These are phyloP conservation scores for Rhizophora mangle DNA, from an alignment of 345 rosid genomes.

Conservation along the genomic window DNA sequence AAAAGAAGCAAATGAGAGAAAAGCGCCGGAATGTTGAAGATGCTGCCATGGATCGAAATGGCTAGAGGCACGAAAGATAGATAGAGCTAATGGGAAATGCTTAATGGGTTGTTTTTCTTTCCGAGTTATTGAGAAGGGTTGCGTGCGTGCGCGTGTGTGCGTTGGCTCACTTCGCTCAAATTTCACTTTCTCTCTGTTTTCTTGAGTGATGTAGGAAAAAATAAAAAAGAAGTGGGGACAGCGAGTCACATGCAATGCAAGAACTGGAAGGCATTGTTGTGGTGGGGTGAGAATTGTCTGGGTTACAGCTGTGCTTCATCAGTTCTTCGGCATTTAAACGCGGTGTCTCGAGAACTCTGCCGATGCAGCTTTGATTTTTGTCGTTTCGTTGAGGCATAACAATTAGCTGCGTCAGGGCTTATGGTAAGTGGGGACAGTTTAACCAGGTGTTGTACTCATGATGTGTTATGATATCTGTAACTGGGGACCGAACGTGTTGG, in stretches of 20 bases:
- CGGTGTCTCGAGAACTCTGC: conserved; percentile 23
- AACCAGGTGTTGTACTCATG: too few species aligned
- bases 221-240: not conserved
- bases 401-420: not conserved
- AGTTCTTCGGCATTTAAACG: conserved; percentile 35
- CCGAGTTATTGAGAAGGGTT: not conserved
- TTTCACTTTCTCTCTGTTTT: not conserved
- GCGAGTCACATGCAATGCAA: conserved; percentile 31
- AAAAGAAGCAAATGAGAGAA: not conserved
- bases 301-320: conserved; percentile 52
- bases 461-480: too few species aligned
- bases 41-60: not conserved
- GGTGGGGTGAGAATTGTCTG: conserved; percentile 24
- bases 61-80: not conserved
- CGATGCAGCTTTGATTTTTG: not conserved
- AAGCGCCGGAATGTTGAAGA: not conserved
- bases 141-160: not conserved
- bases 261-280: not conserved
- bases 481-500: not conserved
- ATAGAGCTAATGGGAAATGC: too few species aligned
- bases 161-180: too few species aligned
- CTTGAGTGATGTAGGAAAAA: not conserved
- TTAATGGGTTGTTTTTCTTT: too few species aligned
- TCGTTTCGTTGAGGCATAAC: too few species aligned
- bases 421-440: not conserved